These are phyloP conservation scores for Hemisphaericaspora lyxosophila DNA, from an alignment of 1,139 yeast species.

Conservation along the genomic window DNA sequence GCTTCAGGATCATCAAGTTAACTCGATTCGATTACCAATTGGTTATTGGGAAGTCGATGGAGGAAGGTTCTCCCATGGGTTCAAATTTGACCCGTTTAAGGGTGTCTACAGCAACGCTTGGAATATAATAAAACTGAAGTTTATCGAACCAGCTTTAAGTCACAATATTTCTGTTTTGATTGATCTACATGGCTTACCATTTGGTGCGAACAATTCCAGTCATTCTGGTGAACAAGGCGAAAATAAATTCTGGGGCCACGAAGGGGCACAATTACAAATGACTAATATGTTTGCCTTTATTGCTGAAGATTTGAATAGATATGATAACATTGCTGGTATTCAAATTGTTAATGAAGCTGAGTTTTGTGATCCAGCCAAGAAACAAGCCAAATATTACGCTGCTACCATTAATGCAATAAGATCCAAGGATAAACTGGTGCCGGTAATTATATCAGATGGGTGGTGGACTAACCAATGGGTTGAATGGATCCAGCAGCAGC, in stretches of 20 bases:
- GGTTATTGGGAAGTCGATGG: constrained; percentile 87
- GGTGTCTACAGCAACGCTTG: constrained; percentile 71
- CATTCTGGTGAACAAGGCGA: constrained; percentile 73
- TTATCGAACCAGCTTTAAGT: constrained; percentile 54
- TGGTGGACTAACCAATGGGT: constrained; percentile 90
- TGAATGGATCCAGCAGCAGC: constrained; percentile 54
- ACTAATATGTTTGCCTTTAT: constrained; percentile 56
- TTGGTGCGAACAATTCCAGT: constrained; percentile 82
- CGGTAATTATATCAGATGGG: constrained; percentile 85
- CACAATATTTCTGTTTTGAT: constrained; percentile 70
- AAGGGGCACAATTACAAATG: constrained; percentile 45
- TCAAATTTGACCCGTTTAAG: constrained; percentile 58
- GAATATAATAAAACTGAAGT: constrained; percentile 51
- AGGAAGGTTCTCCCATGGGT: constrained; percentile 55
- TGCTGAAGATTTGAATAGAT: constrained; percentile 55
- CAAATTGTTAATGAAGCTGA: constrained; percentile 86
- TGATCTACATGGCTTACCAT: constrained; percentile 88
- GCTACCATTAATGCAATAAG: constrained; percentile 66
- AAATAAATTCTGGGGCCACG: constrained; percentile 65
- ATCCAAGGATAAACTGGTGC: constrained; percentile 53
- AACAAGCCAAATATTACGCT: constrained; percentile 63
- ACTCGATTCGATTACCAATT: constrained; percentile 78
- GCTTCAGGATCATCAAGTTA: constrained; percentile 65
- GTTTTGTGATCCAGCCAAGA: constrained; percentile 49
- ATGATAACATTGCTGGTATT: constrained; percentile 74